Percentiles rank a stretch among this genome's conserved stretches.
Conservation (phyloP, 2,329 filamentous ascomycete genomes). For the Tolypocladium amazonense region DNA sequence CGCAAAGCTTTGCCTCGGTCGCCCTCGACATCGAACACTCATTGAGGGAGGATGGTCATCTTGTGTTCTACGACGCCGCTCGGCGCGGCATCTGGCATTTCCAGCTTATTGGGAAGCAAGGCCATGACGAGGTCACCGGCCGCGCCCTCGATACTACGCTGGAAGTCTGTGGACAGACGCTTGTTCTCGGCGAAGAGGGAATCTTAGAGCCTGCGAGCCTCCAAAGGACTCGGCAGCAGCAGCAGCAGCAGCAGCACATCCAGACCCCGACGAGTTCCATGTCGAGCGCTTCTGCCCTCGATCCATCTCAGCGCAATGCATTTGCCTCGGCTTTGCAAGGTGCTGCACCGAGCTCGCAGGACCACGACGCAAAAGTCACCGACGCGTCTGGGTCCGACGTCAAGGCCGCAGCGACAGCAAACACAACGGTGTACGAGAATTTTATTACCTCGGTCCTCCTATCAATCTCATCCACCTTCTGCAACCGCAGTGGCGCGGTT, state of each 20-base stretch:
- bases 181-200: conserved; percentile 38
- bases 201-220: conserved; percentile 38
- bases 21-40: conserved; percentile 40
- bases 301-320: conserved; percentile 19
- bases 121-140: conserved; percentile 11
- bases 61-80: conserved; percentile 40
- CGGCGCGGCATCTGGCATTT: conserved; percentile 46
- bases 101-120: conserved; percentile 33
- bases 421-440: conserved; percentile 39
- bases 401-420: conserved; percentile 11
- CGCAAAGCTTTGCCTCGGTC: conserved; percentile 31
- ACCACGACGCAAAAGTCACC: conserved; percentile 14
- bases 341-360: conserved; percentile 5
- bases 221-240: conserved; percentile 27
- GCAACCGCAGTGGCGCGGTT: conserved; percentile 34
- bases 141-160: conserved; percentile 25
- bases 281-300: conserved; percentile 28
- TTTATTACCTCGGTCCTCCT: conserved; percentile 43
- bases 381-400: conserved; percentile 16
- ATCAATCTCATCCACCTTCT: conserved; percentile 39
- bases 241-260: conserved; percentile 25
- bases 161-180: conserved; percentile 31
- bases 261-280: conserved; percentile 37
- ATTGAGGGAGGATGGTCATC: conserved; percentile 40
- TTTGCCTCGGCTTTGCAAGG: conserved; percentile 5